A percentile compares a stretch with the other conserved stretches of the same genome.
These are phyloP conservation scores for Hymenochaete sp. DNA, from an alignment of 1,284 basidiomycete genomes.

Conservation along the genomic window DNA sequence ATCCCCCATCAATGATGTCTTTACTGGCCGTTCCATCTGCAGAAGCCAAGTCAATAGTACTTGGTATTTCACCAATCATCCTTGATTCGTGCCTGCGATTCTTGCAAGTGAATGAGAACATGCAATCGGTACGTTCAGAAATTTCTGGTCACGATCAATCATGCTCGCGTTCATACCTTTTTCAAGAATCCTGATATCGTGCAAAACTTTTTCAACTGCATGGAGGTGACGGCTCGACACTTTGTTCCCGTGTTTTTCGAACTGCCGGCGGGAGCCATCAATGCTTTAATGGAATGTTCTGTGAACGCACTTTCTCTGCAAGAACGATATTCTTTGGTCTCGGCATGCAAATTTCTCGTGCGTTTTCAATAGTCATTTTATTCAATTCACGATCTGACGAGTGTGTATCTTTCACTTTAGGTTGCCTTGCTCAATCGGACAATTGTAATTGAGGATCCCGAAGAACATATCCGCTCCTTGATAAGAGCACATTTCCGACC, in stretches of 20 bases:
- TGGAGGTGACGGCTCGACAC: conserved; percentile 65
- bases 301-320: conserved; percentile 65
- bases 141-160: conserved; percentile 2
- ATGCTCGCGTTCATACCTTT: neutral
- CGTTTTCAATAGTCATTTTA: conserved; percentile 23
- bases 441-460: conserved; percentile 44
- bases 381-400: conserved; percentile 8
- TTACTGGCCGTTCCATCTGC: conserved; percentile 34
- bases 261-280: conserved; percentile 56
- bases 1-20: conserved; percentile 51
- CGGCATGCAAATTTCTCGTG: conserved; percentile 76
- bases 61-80: conserved; percentile 48
- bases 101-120: conserved; percentile 51
- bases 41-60: conserved; percentile 40
- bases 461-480: conserved; percentile 37
- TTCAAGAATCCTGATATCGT: conserved; percentile 79
- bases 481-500: conserved; percentile 55
- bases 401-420: conserved; percentile 29
- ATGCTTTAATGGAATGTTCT: conserved; percentile 66
- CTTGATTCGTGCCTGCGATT: conserved; percentile 51
- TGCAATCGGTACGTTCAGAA: conserved; percentile 53
- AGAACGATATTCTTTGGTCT: conserved; percentile 80
- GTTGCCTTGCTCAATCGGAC: conserved; percentile 55
- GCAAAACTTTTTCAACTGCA: conserved; percentile 77
- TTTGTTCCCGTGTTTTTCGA: conserved; percentile 66